Evolutionary conservation across 257 asterid genomes (phyloP), one percentile per base, ranked within the genome.

Genomic region (Solanum pennellii): DNA sequence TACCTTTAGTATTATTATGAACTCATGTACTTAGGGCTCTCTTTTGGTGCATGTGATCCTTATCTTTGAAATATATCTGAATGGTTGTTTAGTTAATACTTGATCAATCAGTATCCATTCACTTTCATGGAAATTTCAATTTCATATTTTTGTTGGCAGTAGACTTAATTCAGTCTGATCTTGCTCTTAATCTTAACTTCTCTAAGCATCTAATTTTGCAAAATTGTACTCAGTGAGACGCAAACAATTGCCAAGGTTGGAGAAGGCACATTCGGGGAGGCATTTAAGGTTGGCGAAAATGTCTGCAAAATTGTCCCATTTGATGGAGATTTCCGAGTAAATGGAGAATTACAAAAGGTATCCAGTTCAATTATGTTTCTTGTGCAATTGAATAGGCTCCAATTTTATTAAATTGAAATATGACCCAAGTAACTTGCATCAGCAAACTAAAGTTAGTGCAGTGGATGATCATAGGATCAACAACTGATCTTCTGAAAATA

Each of bases 281-380:
- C 99, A 72, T 97, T 93, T 90, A 97, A 92, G 92, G 96, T 94
- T 77, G 98, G 98, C 4, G 89, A 90, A 72, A 87, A 89, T 76
- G 99, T 97, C n/a, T 95, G 97, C 90, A 97, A 97, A 90, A 96
- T 97, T 88, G 99, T 97, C 86, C 99, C 99, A 69, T 95, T 96
- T 90, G 98, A 90, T 89, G 99, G 99, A 86, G 93, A 95, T 86
- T 87, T 92, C 56, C 93, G 83, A 84, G 97, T 95, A 41, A 97
- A 95, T 88, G 99, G 99, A 84, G 99, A 95, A 93, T 82, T 92
- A 29, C 99, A 94, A 80, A 97, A 97, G 99, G 99, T 97, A 91
- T 82, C 29, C 12, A 39, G 29, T 60, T 88, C 83, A 44, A 86
- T 5, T 68, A 27, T 35, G 15, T 82, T 31, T 44, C 77, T 37